Evolutionary conservation across 192 early-diverging fungal genomes (phyloP), one percentile per base, ranked within the genome.

Genomic region (Coemansia sp.): DNA sequence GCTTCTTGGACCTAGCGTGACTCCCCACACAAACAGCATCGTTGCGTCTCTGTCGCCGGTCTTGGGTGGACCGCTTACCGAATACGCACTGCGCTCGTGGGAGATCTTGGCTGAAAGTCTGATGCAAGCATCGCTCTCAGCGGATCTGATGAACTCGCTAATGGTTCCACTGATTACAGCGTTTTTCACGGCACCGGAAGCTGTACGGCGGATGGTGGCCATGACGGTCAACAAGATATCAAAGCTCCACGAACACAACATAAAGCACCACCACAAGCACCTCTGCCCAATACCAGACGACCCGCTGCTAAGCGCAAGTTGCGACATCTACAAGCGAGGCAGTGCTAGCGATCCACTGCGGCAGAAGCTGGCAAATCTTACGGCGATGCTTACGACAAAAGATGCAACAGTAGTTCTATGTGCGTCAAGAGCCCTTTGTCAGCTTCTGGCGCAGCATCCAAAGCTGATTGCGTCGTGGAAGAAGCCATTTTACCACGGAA

Each of bases 251-350:
- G 34, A 53, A 17, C 8, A 31, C 23, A 55, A 55, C 7, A 68
- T 72, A 29, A 59, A 41, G 33, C 17, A 60, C 28, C 56, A 69
- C 34, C 50, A 55, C 14, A 53, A 42, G 31, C 48, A 37, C 2
- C 19, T 81, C 9, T 81, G 79, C 40, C 74, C 79, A 25, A 62
- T 81, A 13, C 79, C 74, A 6, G 70, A 76, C 22, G 66, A 81
- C n/a, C 65, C 79, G 53, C 54, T 69, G 50, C 67, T 81, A 14
- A 52, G 65, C 2, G 36, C 52, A 2, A 61, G 69, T 69, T 36
- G 66, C 44, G 40, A 22, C 0, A n/a, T 53, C n/a, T 23, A 72
- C 22, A 70, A 70, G 9, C 42, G 58, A 4, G 47, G 65, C 8
- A 20, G 53, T 29, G 14, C 45, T 2, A n/a, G 36, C 9, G 31